These are phyloP conservation scores for Cyclospora cayetanensis DNA, from an alignment of 169 alveolate genomes.

Conservation along the genomic window DNA sequence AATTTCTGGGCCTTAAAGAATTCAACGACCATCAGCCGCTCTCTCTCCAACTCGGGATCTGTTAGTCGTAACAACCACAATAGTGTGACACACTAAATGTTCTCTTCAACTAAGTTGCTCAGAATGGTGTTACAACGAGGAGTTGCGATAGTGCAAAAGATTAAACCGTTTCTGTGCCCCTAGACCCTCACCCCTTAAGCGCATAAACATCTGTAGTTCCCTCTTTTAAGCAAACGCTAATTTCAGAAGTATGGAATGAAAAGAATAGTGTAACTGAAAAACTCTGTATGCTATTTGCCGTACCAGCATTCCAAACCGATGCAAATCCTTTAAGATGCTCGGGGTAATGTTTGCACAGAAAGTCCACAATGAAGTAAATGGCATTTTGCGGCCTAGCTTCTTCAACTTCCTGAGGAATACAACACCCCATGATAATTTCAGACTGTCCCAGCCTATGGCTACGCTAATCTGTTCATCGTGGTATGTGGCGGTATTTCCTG, in stretches of 20 bases:
- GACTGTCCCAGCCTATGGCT: too few species aligned
- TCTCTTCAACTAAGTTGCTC: not conserved
- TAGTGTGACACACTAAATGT: too few species aligned
- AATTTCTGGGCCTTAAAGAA: slow-evolving; percentile 86
- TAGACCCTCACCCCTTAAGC: not conserved
- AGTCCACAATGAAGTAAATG: slow-evolving; percentile 76
- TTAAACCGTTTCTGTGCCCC: not conserved
- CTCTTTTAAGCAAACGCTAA: not conserved
- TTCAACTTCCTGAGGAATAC: slow-evolving; percentile 72
- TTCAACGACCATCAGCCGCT: slow-evolving; percentile 84
- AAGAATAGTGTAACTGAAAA: too few species aligned
- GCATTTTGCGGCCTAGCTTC: slow-evolving; percentile 73
- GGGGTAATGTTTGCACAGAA: slow-evolving; percentile 78
- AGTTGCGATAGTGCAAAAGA: not conserved
- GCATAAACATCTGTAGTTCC: not conserved
- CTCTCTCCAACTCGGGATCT: slow-evolving; percentile 89
- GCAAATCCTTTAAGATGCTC: slow-evolving; percentile 77
- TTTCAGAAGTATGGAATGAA: not conserved
- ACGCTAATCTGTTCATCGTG: too few species aligned
- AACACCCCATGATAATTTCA: not conserved
- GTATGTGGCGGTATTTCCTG: too few species aligned
- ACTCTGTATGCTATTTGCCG: too few species aligned
- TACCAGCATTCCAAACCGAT: slow-evolving; percentile 73
- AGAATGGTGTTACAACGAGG: not conserved
- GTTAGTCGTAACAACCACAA: not conserved